Conservation (phyloP, 176 grass and related monocot species). For the sorghum (Sorghum bicolor) region Sorghum_bicolor_NCBIv3 NC_012873.2:6900501-6901000, state of each 20-base stretch:
- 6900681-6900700: conserved; percentile 79
- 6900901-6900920: neutral
- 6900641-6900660: conserved; percentile 80
- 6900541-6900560: neutral
- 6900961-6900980: neutral
- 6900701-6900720: conserved; percentile 93
- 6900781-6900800: conserved; percentile 85
- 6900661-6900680: conserved; percentile 77
- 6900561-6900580: conserved; percentile 51
- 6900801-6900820: conserved; percentile 78
- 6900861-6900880: conserved; percentile 43
- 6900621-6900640: conserved; percentile 56
- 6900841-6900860: conserved; percentile 55
- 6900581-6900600: conserved; percentile 75
- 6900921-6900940: neutral
- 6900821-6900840: conserved; percentile 99
- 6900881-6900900: neutral
- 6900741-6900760: conserved; percentile 80
- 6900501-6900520: neutral
- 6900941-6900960: neutral
- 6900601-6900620: conserved; percentile 72
- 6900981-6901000: neutral
- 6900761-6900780: conserved; percentile 87
- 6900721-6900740: conserved; percentile 56
- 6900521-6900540: neutral